These are phyloP conservation scores for Metarhizium album DNA, from an alignment of 2,329 filamentous ascomycete species.

Conservation along the genomic window DNA sequence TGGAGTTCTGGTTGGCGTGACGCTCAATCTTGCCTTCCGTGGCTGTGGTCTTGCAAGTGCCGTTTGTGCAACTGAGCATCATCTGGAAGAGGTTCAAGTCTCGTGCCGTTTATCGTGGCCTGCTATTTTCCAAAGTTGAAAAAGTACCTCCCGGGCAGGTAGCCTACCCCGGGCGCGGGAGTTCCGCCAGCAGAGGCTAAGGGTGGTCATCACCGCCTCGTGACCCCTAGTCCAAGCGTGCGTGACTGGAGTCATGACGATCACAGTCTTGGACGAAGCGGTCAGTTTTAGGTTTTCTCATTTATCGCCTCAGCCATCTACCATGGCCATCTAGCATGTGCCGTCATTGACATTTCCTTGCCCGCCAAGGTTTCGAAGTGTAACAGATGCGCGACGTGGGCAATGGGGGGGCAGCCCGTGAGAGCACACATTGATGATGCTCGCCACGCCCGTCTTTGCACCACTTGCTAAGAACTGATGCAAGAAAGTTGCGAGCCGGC, in stretches of 20 bases:
- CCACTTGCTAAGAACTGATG: not conserved
- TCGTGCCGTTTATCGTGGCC: not conserved
- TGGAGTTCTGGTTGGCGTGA: not conserved
- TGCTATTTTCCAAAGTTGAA: not conserved
- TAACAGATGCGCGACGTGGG: no score
- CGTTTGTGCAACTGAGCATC: not conserved
- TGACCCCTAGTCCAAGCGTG: constrained; percentile 5
- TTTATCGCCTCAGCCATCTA: not conserved
- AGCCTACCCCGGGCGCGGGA: not conserved
- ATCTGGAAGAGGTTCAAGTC: constrained; percentile 1
- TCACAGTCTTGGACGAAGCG: not conserved
- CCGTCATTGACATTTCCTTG: no score
- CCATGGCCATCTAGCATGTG: no score
- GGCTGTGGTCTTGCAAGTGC: not conserved
- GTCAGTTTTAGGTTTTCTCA: not conserved
- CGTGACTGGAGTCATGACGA: constrained; percentile 1
- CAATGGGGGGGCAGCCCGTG: no score
- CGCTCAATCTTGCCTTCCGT: not conserved
- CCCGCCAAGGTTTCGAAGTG: no score
- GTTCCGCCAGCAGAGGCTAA: not conserved
- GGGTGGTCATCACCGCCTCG: not conserved
- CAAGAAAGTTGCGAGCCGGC: not conserved
- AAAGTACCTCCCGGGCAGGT: no score
- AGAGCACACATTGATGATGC: no score
- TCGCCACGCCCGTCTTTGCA: not conserved